Evolutionary conservation across 768 basidiomycete species (phyloP).

Genomic region (Suillus lakei): DNA sequence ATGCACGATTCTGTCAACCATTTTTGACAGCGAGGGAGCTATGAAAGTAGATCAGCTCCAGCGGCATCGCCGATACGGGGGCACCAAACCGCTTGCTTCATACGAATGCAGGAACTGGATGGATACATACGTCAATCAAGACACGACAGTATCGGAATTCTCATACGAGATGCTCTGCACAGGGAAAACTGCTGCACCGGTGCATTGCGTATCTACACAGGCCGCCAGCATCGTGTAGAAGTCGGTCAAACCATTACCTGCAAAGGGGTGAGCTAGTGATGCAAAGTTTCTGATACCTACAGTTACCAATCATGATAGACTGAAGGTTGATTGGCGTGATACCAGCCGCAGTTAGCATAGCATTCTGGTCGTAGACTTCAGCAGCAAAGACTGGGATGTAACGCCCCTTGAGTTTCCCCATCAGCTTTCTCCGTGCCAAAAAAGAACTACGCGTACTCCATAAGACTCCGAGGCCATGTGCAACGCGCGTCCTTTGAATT

Average conservation of each 20-base stretch:
- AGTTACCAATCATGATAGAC: conserved; percentile 54
- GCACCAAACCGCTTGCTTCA: conserved; percentile 45
- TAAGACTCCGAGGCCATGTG: conserved; percentile 66
- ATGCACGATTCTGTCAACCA: conserved; percentile 63
- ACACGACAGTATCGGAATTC: conserved; percentile 7
- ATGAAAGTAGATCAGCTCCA: conserved; percentile 3
- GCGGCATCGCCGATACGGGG: neutral
- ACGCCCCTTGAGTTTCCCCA: conserved; percentile 42
- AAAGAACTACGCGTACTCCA: conserved; percentile 40
- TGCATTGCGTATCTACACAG: conserved; percentile 61
- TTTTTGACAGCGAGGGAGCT: conserved; percentile 75
- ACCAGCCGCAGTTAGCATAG: conserved; percentile 44
- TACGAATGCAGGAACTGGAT: conserved; percentile 43
- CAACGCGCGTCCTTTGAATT: conserved; percentile 69
- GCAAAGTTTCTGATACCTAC: neutral
- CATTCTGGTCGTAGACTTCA: conserved; percentile 53
- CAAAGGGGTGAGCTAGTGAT: neutral
- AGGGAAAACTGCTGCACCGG: conserved; percentile 51
- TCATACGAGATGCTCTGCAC: conserved; percentile 48
- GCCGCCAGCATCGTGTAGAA: conserved; percentile 41
- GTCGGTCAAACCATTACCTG: conserved; percentile 53
- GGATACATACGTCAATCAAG: conserved; percentile 10
- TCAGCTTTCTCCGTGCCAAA: neutral
- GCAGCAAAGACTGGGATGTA: conserved; percentile 56
- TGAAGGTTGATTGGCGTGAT: conserved; percentile 53